A percentile compares a stretch with the other conserved stretches of the same genome.
phyloP scores from a whole-genome alignment of 1,284 basidiomycete genomes.

The Boletus sp. region DNA sequence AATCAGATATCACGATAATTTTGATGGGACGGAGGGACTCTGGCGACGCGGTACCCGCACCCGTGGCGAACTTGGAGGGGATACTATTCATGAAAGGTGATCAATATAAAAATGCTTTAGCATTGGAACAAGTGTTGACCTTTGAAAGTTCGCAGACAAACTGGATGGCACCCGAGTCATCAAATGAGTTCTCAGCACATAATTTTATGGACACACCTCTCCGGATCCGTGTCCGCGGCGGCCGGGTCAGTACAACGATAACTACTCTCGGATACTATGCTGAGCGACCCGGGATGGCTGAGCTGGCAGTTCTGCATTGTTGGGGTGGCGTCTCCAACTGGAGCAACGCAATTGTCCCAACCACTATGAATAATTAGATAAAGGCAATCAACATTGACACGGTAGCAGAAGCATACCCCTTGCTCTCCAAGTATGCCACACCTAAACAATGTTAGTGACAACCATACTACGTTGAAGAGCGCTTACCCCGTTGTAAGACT shows the following conservation, averaged over 20 bases:
- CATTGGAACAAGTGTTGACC: constrained; percentile 13
- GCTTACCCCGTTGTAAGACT: constrained; percentile 18
- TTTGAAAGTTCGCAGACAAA: constrained; percentile 18
- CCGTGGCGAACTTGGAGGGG: constrained; percentile 24
- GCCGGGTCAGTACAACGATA: constrained; percentile 27
- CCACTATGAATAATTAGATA: constrained; percentile 11
- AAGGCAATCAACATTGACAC: background rate
- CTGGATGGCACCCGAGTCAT: constrained; percentile 3
- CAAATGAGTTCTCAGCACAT: background rate
- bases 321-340: background rate
- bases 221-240: background rate
- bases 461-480: background rate
- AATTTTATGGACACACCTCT: constrained; percentile 17
- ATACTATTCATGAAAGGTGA: constrained; percentile 16
- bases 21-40: constrained; percentile 52
- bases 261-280: constrained; percentile 30
- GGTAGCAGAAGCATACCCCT: constrained; percentile 16
- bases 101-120: background rate
- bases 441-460: constrained; percentile 15
- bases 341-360: background rate
- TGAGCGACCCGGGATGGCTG: constrained; percentile 21
- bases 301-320: background rate
- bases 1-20: constrained; percentile 70
- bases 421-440: constrained; percentile 28
- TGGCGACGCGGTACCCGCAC: background rate